Evolutionary conservation across 768 basidiomycete species (phyloP).

Genomic region (Lentinula boryana): DNA sequence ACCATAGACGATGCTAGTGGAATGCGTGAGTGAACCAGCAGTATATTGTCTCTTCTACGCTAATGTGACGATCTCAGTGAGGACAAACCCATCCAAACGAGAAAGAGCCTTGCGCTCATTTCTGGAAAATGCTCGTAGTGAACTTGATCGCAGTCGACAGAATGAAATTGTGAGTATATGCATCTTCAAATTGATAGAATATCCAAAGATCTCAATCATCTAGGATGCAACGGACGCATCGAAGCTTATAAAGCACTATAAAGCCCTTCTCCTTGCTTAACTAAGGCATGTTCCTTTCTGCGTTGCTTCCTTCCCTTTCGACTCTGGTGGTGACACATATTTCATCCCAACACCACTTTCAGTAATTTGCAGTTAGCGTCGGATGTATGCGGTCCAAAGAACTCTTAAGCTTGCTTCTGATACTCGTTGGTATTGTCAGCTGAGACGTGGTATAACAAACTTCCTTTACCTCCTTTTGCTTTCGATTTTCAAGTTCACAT

Average conservation of each 20-base stretch:
- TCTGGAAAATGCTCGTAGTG: constrained; percentile 25
- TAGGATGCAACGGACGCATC: constrained; percentile 18
- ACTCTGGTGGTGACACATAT: too few species aligned
- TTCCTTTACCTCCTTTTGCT: too few species aligned
- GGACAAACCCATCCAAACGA: constrained; percentile 19
- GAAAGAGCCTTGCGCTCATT: constrained; percentile 22
- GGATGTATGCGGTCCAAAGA: too few species aligned
- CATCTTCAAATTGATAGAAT: background rate
- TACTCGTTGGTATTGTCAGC: too few species aligned
- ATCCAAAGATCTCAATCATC: background rate
- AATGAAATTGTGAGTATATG: constrained; percentile 26
- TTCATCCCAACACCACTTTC: too few species aligned
- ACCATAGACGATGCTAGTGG: constrained; percentile 28
- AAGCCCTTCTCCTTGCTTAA: constrained; percentile 14
- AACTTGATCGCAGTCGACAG: constrained; percentile 27
- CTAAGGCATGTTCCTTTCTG: background rate
- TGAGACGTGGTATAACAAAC: too few species aligned
- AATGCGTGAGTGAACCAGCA: constrained; percentile 23
- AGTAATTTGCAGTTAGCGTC: too few species aligned
- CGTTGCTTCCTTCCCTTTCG: background rate
- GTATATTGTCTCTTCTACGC: background rate
- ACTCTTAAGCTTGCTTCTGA: too few species aligned
- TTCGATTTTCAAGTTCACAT: too few species aligned
- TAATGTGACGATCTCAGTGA: constrained; percentile 16
- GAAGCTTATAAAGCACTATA: constrained; percentile 17